A percentile compares a stretch with the other conserved stretches of the same genome.
These are phyloP conservation scores for Ophiognomonia clavigignenti-juglandacearum DNA, from an alignment of 2,329 filamentous ascomycete genomes.

Conservation along the genomic window DNA sequence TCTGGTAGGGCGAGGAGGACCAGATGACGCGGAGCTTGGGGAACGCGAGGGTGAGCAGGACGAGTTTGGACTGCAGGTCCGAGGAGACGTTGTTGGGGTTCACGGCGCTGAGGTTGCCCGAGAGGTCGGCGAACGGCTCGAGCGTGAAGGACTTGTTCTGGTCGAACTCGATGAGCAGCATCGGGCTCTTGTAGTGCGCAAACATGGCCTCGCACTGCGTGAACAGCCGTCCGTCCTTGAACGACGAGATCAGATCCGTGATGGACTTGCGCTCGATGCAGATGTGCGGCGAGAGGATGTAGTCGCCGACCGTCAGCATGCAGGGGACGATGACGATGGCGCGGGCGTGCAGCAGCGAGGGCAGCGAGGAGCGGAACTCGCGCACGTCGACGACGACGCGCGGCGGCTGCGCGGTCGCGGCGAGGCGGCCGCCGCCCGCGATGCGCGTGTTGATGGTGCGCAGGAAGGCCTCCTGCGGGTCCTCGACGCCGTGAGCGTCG, in stretches of 20 bases:
- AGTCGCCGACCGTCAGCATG: conserved; percentile 95
- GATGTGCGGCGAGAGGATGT: conserved; percentile 85
- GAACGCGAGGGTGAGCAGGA: conserved; percentile 87
- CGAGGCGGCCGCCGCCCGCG: conserved; percentile 81
- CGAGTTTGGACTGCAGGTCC: conserved; percentile 87
- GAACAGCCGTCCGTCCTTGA: conserved; percentile 87
- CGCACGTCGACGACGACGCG: conserved; percentile 92
- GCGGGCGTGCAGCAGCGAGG: conserved; percentile 84
- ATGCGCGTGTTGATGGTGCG: conserved; percentile 96
- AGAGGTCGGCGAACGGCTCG: conserved; percentile 69
- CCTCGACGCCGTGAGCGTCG: conserved; percentile 63
- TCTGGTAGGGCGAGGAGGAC: conserved; percentile 90
- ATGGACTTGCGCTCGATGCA: conserved; percentile 94
- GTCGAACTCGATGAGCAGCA: conserved; percentile 96
- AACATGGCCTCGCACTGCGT: conserved; percentile 93
- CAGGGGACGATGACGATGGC: conserved; percentile 87
- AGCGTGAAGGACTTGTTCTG: conserved; percentile 96
- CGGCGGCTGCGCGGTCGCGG: conserved; percentile 79
- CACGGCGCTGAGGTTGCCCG: conserved; percentile 57
- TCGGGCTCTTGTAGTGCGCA: conserved; percentile 80
- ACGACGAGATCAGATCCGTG: conserved; percentile 83
- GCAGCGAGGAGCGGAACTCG: conserved; percentile 89
- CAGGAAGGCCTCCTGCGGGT: conserved; percentile 87
- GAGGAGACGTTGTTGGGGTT: conserved; percentile 54
- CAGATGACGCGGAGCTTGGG: conserved; percentile 87